These are phyloP conservation scores for Pleurotus pulmonarius DNA, from an alignment of 768 basidiomycete species.

Conservation along the genomic window DNA sequence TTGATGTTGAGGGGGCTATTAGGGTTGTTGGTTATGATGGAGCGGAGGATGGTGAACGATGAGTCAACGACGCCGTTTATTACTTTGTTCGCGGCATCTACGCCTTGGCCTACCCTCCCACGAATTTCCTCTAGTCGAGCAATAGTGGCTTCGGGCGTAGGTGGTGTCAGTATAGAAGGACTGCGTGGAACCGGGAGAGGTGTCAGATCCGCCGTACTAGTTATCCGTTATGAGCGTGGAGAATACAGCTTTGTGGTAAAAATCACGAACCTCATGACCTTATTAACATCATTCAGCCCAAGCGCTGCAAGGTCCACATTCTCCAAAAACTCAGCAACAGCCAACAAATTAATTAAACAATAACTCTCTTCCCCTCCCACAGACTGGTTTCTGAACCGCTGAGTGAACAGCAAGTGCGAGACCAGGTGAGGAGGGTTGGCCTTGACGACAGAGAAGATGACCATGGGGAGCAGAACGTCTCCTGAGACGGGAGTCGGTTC, in stretches of 20 bases:
- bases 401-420: conserved; percentile 62
- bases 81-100: conserved; percentile 77
- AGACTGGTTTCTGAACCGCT: conserved; percentile 54
- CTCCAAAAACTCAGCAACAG: conserved; percentile 93
- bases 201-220: conserved; percentile 72
- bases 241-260: conserved; percentile 5
- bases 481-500: conserved; percentile 64
- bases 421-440: conserved; percentile 83
- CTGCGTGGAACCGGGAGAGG: conserved; percentile 73
- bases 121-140: conserved; percentile 54
- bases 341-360: conserved; percentile 91
- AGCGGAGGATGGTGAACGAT: conserved; percentile 82
- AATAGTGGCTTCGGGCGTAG: conserved; percentile 32
- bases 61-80: conserved; percentile 88
- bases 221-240: background rate
- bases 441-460: conserved; percentile 93
- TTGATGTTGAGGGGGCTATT: conserved; percentile 12
- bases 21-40: conserved; percentile 49
- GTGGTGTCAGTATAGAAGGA: conserved; percentile 33
- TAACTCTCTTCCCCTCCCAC: conserved; percentile 85
- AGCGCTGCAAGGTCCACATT: conserved; percentile 80
- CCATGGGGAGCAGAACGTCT: conserved; percentile 87
- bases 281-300: conserved; percentile 54
- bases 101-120: conserved; percentile 71
- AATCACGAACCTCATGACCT: conserved; percentile 48